Evolutionary conservation across 257 asterid genomes (phyloP).

Genomic region (Solanum ahanhuiri): DNA sequence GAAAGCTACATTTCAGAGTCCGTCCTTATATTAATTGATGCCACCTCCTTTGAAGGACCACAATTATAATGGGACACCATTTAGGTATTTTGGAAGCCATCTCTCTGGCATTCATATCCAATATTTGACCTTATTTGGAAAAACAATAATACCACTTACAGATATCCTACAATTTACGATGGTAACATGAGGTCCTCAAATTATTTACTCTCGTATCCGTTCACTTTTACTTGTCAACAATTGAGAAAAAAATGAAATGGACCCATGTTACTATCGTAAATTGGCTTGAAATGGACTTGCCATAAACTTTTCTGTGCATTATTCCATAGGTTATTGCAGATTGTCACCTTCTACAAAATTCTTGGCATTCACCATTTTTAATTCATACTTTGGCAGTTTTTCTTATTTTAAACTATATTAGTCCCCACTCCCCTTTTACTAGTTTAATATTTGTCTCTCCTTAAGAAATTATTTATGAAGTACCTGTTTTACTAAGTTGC

Average conservation of each 20-base stretch:
- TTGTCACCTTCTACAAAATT: neutral
- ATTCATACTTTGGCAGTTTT: neutral
- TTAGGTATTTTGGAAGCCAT: neutral
- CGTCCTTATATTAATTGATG: neutral
- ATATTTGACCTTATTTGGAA: neutral
- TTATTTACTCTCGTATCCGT: accelerated
- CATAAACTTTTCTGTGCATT: neutral
- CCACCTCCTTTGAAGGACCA: neutral
- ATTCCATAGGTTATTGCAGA: neutral
- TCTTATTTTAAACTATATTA: neutral
- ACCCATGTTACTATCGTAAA: too few species aligned
- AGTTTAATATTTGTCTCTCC: neutral
- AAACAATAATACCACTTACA: neutral
- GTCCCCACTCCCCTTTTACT: neutral
- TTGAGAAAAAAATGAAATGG: too few species aligned
- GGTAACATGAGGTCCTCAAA: neutral
- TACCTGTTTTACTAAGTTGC: neutral
- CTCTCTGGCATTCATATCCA: neutral
- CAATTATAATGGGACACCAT: neutral
- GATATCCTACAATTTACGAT: neutral
- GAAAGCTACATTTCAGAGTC: neutral
- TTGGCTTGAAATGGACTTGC: neutral
- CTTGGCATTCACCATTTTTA: neutral
- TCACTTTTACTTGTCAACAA: neutral
- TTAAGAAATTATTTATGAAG: neutral